phyloP scores from a whole-genome alignment of 192 early-diverging fungal genomes.

The Umbelopsis vinacea region DNA sequence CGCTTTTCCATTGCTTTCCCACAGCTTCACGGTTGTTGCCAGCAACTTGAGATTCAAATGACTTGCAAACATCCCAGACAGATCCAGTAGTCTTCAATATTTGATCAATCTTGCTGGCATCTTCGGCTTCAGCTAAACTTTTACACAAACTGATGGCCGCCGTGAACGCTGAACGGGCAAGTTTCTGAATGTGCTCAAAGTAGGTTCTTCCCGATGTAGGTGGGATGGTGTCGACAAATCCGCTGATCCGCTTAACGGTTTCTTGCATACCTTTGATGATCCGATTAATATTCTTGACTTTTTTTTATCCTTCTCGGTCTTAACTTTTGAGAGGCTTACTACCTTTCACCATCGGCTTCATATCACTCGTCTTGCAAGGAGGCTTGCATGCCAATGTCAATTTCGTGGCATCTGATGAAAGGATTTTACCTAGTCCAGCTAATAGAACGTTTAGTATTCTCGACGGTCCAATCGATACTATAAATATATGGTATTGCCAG shows the following conservation, averaged over 20 bases:
- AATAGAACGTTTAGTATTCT: not conserved
- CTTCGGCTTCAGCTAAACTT: constrained; percentile 26
- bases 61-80: constrained; percentile 36
- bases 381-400: constrained; percentile 41
- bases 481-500: not conserved
- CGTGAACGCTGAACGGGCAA: constrained; percentile 8
- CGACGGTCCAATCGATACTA: not conserved
- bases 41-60: not conserved
- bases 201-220: not conserved
- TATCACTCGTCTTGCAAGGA: constrained; percentile 32
- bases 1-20: constrained; percentile 11
- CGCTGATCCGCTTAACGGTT: constrained; percentile 32
- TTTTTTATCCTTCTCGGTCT: not conserved
- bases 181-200: constrained; percentile 2
- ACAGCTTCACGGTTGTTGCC: constrained; percentile 33
- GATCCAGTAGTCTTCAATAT: constrained; percentile 37
- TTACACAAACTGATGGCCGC: constrained; percentile 27
- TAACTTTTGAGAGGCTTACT: not conserved
- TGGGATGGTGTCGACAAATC: constrained; percentile 38
- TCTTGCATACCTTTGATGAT: constrained; percentile 25
- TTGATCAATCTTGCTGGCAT: constrained; percentile 16
- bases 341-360: constrained; percentile 33
- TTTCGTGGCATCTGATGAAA: constrained; percentile 41
- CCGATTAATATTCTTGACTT: not conserved
- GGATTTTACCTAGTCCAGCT: constrained; percentile 30